A percentile compares a stretch with the other conserved stretches of the same genome.
Conservation (phyloP, 139 green algal species). For the Volvox africanus region DNA sequence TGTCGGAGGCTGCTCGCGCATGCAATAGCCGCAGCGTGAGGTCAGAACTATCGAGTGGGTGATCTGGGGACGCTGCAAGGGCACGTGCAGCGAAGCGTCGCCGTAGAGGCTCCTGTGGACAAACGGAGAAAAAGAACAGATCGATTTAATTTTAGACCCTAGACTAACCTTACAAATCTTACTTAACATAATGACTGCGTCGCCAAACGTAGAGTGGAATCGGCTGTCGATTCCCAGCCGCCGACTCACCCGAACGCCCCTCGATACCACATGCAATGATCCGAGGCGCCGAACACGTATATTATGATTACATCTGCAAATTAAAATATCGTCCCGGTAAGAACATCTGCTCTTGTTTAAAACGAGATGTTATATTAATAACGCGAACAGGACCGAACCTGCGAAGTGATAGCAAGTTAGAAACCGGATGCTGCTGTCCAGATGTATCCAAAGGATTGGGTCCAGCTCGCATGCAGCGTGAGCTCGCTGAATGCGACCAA, state of each 20-base stretch:
- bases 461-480: background rate
- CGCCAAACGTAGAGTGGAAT: background rate
- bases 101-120: background rate
- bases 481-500: background rate
- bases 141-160: background rate
- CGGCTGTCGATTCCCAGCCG: background rate
- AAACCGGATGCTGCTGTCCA: background rate
- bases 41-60: background rate
- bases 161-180: background rate
- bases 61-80: background rate
- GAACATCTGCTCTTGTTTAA: background rate
- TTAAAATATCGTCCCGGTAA: background rate
- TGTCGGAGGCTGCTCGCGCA: background rate
- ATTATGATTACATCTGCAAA: conserved; percentile 16
- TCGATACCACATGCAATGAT: background rate
- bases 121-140: background rate
- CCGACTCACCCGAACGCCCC: background rate
- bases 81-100: background rate
- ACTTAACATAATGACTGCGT: background rate
- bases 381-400: background rate
- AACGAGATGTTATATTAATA: background rate
- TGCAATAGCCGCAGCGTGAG: background rate
- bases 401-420: background rate
- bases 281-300: background rate
- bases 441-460: background rate